Conservation (phyloP, 495 filamentous ascomycete genomes). For the Lasiosphaeria miniovina region DNA sequence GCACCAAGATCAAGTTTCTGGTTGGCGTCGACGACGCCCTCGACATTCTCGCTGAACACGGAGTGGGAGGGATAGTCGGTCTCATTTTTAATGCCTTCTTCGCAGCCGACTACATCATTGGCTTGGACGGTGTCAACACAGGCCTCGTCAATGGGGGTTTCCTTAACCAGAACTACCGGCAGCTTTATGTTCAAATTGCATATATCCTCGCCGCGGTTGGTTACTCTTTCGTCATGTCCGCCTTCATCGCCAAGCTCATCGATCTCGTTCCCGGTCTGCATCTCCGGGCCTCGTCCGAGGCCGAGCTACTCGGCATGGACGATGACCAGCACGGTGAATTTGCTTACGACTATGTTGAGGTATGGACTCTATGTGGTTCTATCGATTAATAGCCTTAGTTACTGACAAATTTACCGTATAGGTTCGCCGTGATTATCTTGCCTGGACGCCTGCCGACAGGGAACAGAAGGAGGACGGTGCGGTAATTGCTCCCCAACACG, state of each 20-base stretch:
- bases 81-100: conserved; percentile 92
- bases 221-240: conserved; percentile 83
- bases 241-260: conserved; percentile 77
- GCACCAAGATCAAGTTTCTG: conserved; percentile 96
- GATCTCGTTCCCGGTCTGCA: conserved; percentile 86
- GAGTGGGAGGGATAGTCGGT: conserved; percentile 87
- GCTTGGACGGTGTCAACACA: conserved; percentile 89
- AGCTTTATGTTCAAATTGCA: conserved; percentile 88
- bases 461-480: conserved; percentile 63
- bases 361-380: conserved; percentile 11
- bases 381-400: not conserved
- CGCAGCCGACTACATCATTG: conserved; percentile 83
- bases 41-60: conserved; percentile 98
- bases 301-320: conserved; percentile 97
- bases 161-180: conserved; percentile 82
- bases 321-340: conserved; percentile 99
- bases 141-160: conserved; percentile 71
- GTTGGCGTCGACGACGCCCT: conserved; percentile 93
- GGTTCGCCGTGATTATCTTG: conserved; percentile 92
- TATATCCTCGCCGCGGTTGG: conserved; percentile 73
- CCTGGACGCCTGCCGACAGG: conserved; percentile 89
- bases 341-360: conserved; percentile 97
- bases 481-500: conserved; percentile 69
- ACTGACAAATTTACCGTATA: not conserved
- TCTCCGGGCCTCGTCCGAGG: conserved; percentile 88